Evolutionary conservation across 768 basidiomycete species (phyloP).

Genomic region (Nidularia pulvinata): DNA sequence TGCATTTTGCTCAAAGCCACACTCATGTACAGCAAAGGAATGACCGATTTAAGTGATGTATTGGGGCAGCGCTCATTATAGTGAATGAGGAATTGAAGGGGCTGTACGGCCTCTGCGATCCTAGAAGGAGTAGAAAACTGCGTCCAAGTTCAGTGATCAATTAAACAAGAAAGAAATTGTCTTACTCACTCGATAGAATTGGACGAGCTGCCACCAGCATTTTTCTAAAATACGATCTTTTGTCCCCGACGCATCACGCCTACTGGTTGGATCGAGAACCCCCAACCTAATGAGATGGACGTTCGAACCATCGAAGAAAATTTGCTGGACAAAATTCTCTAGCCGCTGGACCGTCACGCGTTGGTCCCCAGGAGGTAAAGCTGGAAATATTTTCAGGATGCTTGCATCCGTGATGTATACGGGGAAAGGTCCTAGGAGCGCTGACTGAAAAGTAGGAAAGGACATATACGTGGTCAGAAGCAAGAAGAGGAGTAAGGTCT

Average conservation of each 20-base stretch:
- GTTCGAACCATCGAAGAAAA: slow-evolving; percentile 2
- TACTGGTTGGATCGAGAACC: not conserved
- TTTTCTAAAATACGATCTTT: slow-evolving; percentile 1
- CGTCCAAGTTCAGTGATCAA: not conserved
- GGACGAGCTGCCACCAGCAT: slow-evolving; percentile 6
- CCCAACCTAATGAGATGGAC: not conserved
- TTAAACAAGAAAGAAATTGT: not conserved
- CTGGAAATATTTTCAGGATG: not conserved
- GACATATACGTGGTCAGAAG: not conserved
- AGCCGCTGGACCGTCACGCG: slow-evolving; percentile 1
- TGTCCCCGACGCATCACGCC: not conserved
- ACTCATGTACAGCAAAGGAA: slow-evolving; percentile 6
- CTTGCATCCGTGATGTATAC: not conserved
- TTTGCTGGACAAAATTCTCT: slow-evolving; percentile 4
- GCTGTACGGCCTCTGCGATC: slow-evolving; percentile 6
- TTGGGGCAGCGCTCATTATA: not conserved
- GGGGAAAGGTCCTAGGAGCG: not conserved
- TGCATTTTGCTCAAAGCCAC: slow-evolving; percentile 5
- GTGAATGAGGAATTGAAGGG: slow-evolving; percentile 5
- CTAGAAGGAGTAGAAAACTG: slow-evolving; percentile 7
- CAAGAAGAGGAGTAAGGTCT: not conserved
- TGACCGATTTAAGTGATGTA: not conserved
- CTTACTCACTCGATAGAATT: slow-evolving; percentile 2
- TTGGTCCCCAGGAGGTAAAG: slow-evolving; percentile 4
- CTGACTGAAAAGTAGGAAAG: not conserved